Evolutionary conservation across 768 basidiomycete species (phyloP), one percentile per base, ranked within the genome.

Genomic region (Leccinum longicurvipes): DNA sequence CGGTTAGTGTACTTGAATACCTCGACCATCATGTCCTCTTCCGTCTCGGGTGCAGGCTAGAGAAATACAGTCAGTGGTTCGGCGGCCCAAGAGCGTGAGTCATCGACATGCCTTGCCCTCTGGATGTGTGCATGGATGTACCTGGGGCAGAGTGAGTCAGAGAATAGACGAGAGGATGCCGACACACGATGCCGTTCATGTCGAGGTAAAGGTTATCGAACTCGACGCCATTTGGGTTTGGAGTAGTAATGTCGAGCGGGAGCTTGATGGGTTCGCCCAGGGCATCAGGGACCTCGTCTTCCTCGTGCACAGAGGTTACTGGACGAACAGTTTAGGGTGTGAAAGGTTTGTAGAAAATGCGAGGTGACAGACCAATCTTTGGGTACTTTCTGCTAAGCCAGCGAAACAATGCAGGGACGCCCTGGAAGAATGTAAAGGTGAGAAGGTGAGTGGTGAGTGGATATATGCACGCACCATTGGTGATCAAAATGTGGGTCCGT

Each of bases 351-450:
- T 1, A 28, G 44, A 28, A 51, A 11, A 14, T 10, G 6, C 42
- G 12, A 41, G 3, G 15, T 12, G 24, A 78, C 86, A 52, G 56
- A 91, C 93, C 86, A 66, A 96, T 98, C 81, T 93, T 98, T 50
- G 96, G 94, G 72, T 99, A 99, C 74, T 98, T 98, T 79, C 89
- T 95, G 72, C 93, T 97, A 56, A 98, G 81, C 95, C 96, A 99
- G 69, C 96, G 86, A 76, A 98, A 98, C 60, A 98, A 82, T 47
- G 96, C 96, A 57, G 95, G 95, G 59, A 98, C 95, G 85, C 95
- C 95, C 95, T 96, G 56, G 11, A 60, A 54, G 39, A 39, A 41
- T 29, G 24, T 60, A 11, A 69, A 45, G 11, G 14, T 47, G 7
- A 12, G 29, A 23, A n/a, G 12, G 12, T 1, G 45, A 24, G n/a